Conservation (phyloP, 306 rosid genomes). For the Trifolium repens region DNA sequence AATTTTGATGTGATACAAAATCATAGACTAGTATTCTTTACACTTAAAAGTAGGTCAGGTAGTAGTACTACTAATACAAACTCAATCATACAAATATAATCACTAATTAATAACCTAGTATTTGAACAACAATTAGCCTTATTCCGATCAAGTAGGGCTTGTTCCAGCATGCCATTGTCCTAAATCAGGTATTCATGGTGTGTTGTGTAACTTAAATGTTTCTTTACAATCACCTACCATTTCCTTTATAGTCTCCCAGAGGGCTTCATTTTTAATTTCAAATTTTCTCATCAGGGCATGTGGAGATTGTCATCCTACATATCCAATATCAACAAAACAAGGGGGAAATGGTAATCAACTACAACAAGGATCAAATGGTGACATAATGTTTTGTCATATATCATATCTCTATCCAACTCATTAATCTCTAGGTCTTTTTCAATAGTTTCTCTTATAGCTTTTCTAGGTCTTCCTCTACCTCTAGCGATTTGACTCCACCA, state of each 20-base stretch:
- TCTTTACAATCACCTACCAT: background rate
- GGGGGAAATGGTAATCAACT: background rate
- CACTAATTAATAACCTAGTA: background rate
- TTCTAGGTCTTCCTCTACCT: too few relatives aligned
- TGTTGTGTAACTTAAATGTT: background rate
- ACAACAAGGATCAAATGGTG: too few relatives aligned
- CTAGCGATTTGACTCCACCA: too few relatives aligned
- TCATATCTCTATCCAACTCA: too few relatives aligned
- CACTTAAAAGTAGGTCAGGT: background rate
- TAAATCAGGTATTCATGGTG: background rate
- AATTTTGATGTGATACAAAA: background rate
- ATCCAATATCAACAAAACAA: background rate
- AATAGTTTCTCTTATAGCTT: too few relatives aligned
- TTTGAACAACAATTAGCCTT: conserved; percentile 4
- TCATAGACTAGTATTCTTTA: background rate
- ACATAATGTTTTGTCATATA: too few relatives aligned
- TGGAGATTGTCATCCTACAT: background rate
- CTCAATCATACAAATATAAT: background rate
- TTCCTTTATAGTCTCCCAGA: background rate
- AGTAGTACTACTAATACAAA: background rate
- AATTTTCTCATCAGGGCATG: background rate
- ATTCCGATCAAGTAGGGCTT: background rate
- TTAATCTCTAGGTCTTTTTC: too few relatives aligned
- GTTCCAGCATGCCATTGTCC: background rate
- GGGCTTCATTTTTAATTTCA: background rate